phyloP scores from a whole-genome alignment of 768 basidiomycete genomes.

The Candolleomyces eurysporus region DNA sequence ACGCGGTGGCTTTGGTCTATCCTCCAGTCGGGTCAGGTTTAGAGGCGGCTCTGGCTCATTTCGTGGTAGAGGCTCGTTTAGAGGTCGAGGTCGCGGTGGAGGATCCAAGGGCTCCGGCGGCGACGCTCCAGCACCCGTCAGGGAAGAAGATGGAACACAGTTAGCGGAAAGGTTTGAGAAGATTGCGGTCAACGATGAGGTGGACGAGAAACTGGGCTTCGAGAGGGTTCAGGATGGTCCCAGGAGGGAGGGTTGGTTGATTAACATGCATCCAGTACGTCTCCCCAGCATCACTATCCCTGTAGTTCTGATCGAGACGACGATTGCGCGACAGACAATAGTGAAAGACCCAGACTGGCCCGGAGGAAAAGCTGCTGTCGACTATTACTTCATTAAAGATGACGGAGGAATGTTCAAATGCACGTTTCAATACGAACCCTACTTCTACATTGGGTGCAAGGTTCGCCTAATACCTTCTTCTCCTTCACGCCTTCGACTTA shows the following conservation, averaged over 20 bases:
- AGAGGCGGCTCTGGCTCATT: conserved; percentile 35
- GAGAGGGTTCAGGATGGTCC: conserved; percentile 74
- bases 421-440: conserved; percentile 90
- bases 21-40: conserved; percentile 46
- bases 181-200: conserved; percentile 71
- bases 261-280: conserved; percentile 97
- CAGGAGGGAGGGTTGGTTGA: conserved; percentile 85
- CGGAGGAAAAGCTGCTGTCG: conserved; percentile 85
- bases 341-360: conserved; percentile 84
- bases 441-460: conserved; percentile 92
- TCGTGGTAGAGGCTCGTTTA: conserved; percentile 46
- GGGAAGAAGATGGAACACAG: conserved; percentile 90
- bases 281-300: background rate
- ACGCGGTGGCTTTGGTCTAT: conserved; percentile 54
- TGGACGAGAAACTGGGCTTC: conserved; percentile 95
- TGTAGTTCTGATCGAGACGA: background rate
- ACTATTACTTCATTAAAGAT: conserved; percentile 97
- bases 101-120: conserved; percentile 36
- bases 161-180: conserved; percentile 85
- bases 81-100: conserved; percentile 56
- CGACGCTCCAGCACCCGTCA: conserved; percentile 51
- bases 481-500: background rate
- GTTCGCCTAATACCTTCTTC: conserved; percentile 38
- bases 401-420: conserved; percentile 96
- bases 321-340: conserved; percentile 54